Conservation (phyloP, 257 asterid genomes). For the Solanum chmielewskii region DNA sequence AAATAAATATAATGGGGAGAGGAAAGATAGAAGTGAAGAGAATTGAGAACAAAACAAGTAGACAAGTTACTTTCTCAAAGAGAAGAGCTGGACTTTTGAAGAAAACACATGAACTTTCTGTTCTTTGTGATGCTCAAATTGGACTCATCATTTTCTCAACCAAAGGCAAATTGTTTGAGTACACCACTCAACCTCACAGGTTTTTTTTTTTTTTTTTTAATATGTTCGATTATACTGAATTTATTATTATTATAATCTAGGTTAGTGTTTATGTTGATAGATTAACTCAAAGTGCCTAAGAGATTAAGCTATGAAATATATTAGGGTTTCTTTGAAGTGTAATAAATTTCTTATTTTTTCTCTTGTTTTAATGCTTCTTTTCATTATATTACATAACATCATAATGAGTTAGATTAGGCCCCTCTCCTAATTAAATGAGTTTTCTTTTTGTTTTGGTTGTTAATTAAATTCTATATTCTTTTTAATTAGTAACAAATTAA, state of each 20-base stretch:
- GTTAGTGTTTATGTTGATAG: conserved; percentile 1
- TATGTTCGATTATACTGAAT: not conserved
- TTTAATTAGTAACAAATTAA: not conserved
- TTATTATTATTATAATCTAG: not conserved
- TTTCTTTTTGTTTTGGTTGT: not conserved
- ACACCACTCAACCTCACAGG: conserved; percentile 48
- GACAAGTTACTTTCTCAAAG: conserved; percentile 79
- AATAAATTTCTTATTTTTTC: not conserved
- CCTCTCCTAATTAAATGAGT: too few species aligned
- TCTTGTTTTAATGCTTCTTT: not conserved
- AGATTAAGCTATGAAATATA: not conserved
- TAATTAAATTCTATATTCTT: not conserved
- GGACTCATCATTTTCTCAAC: conserved; percentile 66
- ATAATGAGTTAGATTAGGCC: too few species aligned
- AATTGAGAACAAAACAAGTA: conserved; percentile 75
- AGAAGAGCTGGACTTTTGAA: conserved; percentile 61
- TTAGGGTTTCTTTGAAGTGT: conserved; percentile 1
- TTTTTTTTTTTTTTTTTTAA: not conserved
- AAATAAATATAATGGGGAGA: conserved; percentile 41
- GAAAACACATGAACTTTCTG: conserved; percentile 86
- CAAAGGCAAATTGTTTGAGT: conserved; percentile 63
- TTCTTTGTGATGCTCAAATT: conserved; percentile 78
- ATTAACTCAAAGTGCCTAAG: not conserved
- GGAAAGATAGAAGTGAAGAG: conserved; percentile 77
- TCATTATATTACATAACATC: too few species aligned